These are phyloP conservation scores for Aphanomyces stellatus DNA, from an alignment of 352 stramenopile genomes.

Conservation along the genomic window DNA sequence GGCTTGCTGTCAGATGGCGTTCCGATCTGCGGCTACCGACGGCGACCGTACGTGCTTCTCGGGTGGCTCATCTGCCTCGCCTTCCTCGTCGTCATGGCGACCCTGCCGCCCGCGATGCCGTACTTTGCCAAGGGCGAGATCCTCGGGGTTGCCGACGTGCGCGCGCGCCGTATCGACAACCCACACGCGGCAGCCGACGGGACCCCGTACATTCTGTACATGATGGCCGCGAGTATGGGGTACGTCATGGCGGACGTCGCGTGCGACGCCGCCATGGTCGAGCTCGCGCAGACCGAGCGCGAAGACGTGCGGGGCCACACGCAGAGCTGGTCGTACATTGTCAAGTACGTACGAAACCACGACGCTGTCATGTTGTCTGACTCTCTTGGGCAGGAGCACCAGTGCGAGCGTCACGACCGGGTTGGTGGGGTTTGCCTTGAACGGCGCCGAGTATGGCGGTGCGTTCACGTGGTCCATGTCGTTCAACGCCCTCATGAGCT, in stretches of 20 bases:
- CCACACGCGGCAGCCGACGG: constrained; percentile 33
- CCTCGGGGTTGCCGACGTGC: not conserved
- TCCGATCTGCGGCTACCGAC: constrained; percentile 40
- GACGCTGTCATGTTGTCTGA: not conserved
- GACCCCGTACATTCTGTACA: constrained; percentile 45
- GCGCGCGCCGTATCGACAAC: constrained; percentile 5
- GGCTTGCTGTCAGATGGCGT: constrained; percentile 56
- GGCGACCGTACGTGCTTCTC: constrained; percentile 48
- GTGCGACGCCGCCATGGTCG: constrained; percentile 71
- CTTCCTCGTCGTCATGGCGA: constrained; percentile 45
- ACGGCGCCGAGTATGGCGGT: constrained; percentile 48
- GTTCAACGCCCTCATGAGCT: constrained; percentile 40
- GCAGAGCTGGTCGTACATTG: constrained; percentile 32
- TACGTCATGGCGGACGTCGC: constrained; percentile 83
- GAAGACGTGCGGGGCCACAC: constrained; percentile 32
- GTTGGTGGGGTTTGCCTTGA: constrained; percentile 45
- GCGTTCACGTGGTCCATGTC: constrained; percentile 39
- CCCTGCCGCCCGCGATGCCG: constrained; percentile 31
- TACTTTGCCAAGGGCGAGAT: constrained; percentile 28
- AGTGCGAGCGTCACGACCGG: constrained; percentile 26
- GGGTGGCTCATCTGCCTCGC: constrained; percentile 39
- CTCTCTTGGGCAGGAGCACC: not conserved
- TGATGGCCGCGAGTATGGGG: constrained; percentile 72
- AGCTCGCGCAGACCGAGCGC: constrained; percentile 47
- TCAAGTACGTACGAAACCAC: constrained; percentile 34